phyloP scores from a whole-genome alignment of 23 red algal genomes.

The Pyropia haitanensis region DNA sequence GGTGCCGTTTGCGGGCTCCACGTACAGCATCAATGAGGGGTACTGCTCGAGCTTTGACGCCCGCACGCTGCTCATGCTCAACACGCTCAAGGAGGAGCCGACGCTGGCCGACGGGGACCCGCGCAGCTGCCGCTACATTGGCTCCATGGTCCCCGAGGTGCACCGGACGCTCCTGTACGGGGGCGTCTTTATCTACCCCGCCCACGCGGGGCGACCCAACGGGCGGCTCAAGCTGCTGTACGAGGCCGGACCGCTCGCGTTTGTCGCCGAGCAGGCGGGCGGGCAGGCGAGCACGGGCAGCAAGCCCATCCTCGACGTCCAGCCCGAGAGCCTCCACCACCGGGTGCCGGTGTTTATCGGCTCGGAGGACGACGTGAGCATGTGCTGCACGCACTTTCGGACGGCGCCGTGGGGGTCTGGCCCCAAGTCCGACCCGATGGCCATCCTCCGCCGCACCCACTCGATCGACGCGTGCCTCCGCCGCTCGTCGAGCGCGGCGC shows the following conservation, averaged over 20 bases:
- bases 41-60: slow-evolving; percentile 52
- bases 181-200: slow-evolving; percentile 94
- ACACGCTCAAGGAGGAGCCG: slow-evolving; percentile 64
- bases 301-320: slow-evolving; percentile 69
- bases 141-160: slow-evolving; percentile 96
- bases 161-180: slow-evolving; percentile 90
- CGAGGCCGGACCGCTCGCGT: slow-evolving; percentile 90
- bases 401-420: slow-evolving; percentile 61
- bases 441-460: slow-evolving; percentile 71
- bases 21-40: slow-evolving; percentile 90
- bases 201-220: slow-evolving; percentile 50
- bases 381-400: slow-evolving; percentile 51
- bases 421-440: slow-evolving; percentile 76
- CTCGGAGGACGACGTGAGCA: slow-evolving; percentile 72
- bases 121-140: slow-evolving; percentile 68
- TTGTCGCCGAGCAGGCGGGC: slow-evolving; percentile 73
- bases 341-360: slow-evolving; percentile 86
- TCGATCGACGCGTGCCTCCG: slow-evolving; percentile 46
- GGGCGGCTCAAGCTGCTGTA: slow-evolving; percentile 87
- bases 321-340: slow-evolving; percentile 66
- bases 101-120: slow-evolving; percentile 49
- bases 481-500: no score
- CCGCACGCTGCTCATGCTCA: slow-evolving; percentile 61
- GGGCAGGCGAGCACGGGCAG: slow-evolving; percentile 75
- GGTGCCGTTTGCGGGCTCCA: slow-evolving; percentile 65